phyloP scores from a whole-genome alignment of 2,329 filamentous ascomycete species.

The Rhinocladiella mackenziei region DNA sequence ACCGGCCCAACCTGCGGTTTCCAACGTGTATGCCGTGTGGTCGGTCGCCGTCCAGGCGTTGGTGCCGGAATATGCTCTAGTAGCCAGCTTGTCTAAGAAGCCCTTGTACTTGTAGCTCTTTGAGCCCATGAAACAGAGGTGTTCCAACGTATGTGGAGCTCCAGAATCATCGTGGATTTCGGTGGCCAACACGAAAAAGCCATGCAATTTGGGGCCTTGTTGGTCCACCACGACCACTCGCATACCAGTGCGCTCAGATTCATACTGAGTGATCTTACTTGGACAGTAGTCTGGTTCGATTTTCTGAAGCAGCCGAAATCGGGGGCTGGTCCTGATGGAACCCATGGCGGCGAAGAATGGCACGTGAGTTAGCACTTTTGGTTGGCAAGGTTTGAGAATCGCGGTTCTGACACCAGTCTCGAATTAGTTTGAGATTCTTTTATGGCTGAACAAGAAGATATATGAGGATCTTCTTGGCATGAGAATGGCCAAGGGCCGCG shows the following conservation, averaged over 20 bases:
- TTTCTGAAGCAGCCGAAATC: slow-evolving; percentile 76
- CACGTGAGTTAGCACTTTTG: neutral
- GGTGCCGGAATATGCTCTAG: slow-evolving; percentile 85
- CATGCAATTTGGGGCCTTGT: slow-evolving; percentile 89
- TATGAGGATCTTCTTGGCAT: neutral
- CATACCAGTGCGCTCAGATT: slow-evolving; percentile 91
- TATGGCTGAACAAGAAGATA: neutral
- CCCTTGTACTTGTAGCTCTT: slow-evolving; percentile 93
- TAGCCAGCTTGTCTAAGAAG: slow-evolving; percentile 88
- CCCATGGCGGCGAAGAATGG: slow-evolving; percentile 12
- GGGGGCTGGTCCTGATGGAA: slow-evolving; percentile 14
- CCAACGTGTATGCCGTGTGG: slow-evolving; percentile 91
- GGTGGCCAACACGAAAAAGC: slow-evolving; percentile 91
- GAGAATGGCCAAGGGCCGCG: slow-evolving; percentile 1
- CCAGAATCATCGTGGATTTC: slow-evolving; percentile 98
- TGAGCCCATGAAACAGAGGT: slow-evolving; percentile 84
- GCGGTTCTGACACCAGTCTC: slow-evolving; percentile 4
- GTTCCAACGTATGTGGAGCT: slow-evolving; percentile 80
- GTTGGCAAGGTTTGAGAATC: neutral
- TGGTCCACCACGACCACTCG: slow-evolving; percentile 87
- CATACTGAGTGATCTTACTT: slow-evolving; percentile 87
- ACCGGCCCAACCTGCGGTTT: slow-evolving; percentile 94
- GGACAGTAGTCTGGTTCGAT: slow-evolving; percentile 90
- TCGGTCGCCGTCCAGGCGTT: slow-evolving; percentile 98
- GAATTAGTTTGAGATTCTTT: slow-evolving; percentile 6